A percentile compares a stretch with the other conserved stretches of the same genome.
phyloP scores from a whole-genome alignment of 2,329 filamentous ascomycete genomes.

The Scedosporium boydii region DNA sequence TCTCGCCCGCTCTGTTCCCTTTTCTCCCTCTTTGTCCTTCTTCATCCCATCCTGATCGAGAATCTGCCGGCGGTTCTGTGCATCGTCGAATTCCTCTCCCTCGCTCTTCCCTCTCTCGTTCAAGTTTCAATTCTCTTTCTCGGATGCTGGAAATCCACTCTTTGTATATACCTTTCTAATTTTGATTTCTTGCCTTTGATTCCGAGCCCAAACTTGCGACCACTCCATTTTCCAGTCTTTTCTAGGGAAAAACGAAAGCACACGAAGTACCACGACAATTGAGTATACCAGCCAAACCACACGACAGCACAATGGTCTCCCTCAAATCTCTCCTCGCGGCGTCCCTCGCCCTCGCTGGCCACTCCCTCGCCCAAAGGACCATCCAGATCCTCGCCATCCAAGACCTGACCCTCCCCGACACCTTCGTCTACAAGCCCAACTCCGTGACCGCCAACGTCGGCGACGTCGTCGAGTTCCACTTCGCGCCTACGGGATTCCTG shows the following conservation, averaged over 20 bases:
- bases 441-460: constrained; percentile 32
- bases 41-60: neutral
- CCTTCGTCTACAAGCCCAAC: constrained; percentile 33
- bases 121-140: constrained; percentile 1
- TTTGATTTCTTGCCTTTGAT: neutral
- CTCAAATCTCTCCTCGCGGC: constrained; percentile 1
- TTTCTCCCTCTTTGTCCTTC: neutral
- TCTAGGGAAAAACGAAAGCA: neutral
- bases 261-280: neutral
- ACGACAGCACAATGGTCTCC: neutral
- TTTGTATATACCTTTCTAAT: constrained; percentile 1
- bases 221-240: neutral
- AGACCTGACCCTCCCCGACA: constrained; percentile 14
- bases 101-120: neutral
- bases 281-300: neutral
- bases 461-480: constrained; percentile 44
- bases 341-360: constrained; percentile 2
- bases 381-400: constrained; percentile 32
- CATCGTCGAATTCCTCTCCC: neutral
- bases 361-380: constrained; percentile 10
- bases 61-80: neutral
- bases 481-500: constrained; percentile 15
- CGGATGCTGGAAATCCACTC: constrained; percentile 6
- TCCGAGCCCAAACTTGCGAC: neutral
- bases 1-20: neutral